phyloP scores from a whole-genome alignment of 352 stramenopile species.

The Halophytophthora batemanensis region DNA sequence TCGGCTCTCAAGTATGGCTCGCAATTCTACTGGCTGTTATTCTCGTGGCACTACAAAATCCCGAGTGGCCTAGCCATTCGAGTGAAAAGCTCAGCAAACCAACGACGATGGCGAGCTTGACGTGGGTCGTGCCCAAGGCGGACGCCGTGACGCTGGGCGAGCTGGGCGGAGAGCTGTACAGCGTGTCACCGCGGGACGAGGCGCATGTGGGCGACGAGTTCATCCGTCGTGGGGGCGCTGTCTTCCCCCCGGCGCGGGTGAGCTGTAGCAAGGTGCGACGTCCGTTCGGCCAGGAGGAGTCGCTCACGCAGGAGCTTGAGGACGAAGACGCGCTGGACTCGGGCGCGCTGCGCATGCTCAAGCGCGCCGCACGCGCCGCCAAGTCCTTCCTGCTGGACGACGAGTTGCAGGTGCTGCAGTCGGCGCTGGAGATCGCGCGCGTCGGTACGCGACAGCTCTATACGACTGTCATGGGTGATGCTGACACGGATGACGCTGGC shows the following conservation, averaged over 20 bases:
- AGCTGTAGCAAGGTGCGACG: conserved; percentile 42
- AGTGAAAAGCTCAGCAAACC: not conserved
- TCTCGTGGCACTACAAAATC: too few species aligned
- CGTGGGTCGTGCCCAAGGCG: conserved; percentile 55
- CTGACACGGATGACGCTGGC: conserved; percentile 16
- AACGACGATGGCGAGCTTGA: conserved; percentile 26
- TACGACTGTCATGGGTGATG: conserved; percentile 25
- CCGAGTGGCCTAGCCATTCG: not conserved
- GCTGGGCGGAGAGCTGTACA: conserved; percentile 71
- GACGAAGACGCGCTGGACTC: conserved; percentile 37
- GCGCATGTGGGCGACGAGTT: conserved; percentile 63
- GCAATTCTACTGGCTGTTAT: too few species aligned
- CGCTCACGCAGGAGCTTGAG: conserved; percentile 44
- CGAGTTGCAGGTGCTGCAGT: conserved; percentile 49
- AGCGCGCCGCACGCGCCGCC: conserved; percentile 17
- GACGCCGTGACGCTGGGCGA: conserved; percentile 78
- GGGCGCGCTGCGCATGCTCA: conserved; percentile 41
- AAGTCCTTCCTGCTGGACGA: conserved; percentile 60
- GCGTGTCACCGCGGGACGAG: conserved; percentile 54
- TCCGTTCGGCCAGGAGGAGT: conserved; percentile 57
- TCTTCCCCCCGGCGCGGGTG: conserved; percentile 57
- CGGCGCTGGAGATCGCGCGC: conserved; percentile 22
- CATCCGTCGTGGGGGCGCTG: conserved; percentile 49
- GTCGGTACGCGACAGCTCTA: conserved; percentile 19
- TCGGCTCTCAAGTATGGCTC: too few species aligned